These are phyloP conservation scores for Capsicum pubescens DNA, from an alignment of 257 asterid genomes.

Conservation along the genomic window DNA sequence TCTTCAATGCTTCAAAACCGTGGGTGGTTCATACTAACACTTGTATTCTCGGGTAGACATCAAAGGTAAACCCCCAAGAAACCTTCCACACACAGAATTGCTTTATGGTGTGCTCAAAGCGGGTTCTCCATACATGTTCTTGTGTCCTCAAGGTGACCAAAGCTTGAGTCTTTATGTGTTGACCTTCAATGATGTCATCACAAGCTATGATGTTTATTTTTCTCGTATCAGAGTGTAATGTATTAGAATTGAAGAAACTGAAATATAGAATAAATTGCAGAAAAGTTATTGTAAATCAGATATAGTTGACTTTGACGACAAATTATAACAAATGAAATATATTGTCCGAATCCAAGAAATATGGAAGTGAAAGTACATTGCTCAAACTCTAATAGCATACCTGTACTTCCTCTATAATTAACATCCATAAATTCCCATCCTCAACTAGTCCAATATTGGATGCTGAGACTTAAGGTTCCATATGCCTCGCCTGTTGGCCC, in stretches of 20 bases:
- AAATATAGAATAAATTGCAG: neutral
- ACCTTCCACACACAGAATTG: no score
- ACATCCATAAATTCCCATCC: slow-evolving; percentile 99
- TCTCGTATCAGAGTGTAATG: neutral
- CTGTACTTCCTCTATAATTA: slow-evolving; percentile 97
- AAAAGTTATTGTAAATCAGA: neutral
- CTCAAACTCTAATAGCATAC: slow-evolving; percentile 42
- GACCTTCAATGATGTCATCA: no score
- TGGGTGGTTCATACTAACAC: no score
- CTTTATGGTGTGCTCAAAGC: no score
- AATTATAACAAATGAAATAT: neutral
- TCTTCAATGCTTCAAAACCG: no score
- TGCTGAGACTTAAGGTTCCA: slow-evolving; percentile 70
- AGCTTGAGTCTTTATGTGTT: no score
- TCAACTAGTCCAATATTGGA: slow-evolving; percentile 97
- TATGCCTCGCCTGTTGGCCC: slow-evolving; percentile 96
- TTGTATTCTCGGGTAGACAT: no score
- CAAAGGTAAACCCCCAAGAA: no score
- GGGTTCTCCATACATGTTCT: no score
- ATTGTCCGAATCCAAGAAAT: neutral
- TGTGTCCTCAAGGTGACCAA: no score
- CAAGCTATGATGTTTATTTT: no score
- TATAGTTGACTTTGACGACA: neutral
- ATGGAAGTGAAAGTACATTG: neutral
- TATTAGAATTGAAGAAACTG: neutral